phyloP scores from a whole-genome alignment of 495 filamentous ascomycete species.

The Penicillium desertorum region DNA sequence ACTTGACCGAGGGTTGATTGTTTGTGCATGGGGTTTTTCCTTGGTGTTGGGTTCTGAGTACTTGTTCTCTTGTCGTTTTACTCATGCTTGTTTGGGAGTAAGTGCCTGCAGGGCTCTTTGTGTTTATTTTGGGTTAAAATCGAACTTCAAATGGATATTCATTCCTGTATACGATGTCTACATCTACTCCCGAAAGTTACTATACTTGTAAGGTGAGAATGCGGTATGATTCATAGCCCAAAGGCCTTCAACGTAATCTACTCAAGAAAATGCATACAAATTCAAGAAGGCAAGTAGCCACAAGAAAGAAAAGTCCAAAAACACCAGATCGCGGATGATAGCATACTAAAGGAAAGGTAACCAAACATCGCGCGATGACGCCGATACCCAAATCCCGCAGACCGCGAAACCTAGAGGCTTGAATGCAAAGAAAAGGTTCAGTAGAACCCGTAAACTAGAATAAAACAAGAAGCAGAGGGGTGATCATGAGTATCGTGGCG shows the following conservation, averaged over 20 bases:
- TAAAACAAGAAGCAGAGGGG: slow-evolving; percentile 6
- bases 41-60: slow-evolving; percentile 17
- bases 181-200: neutral
- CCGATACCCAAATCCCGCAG: slow-evolving; percentile 5
- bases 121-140: slow-evolving; percentile 3
- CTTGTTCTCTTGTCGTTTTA: slow-evolving; percentile 13
- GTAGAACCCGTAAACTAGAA: neutral
- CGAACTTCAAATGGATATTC: slow-evolving; percentile 3
- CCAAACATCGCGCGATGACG: slow-evolving; percentile 7
- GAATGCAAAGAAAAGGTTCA: slow-evolving; percentile 1
- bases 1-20: slow-evolving; percentile 3
- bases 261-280: neutral
- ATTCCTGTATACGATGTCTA: neutral
- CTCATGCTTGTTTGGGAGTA: slow-evolving; percentile 13
- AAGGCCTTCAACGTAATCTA: neutral
- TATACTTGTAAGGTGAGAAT: neutral
- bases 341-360: neutral
- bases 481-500: slow-evolving; percentile 22
- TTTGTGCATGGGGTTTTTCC: slow-evolving; percentile 19
- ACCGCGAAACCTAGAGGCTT: neutral
- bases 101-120: slow-evolving; percentile 1
- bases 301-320: neutral
- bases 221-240: neutral
- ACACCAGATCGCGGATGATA: neutral
- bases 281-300: neutral